Evolutionary conservation across 2,329 filamentous ascomycete species (phyloP).

Genomic region (Scedosporium aurantiacum): DNA sequence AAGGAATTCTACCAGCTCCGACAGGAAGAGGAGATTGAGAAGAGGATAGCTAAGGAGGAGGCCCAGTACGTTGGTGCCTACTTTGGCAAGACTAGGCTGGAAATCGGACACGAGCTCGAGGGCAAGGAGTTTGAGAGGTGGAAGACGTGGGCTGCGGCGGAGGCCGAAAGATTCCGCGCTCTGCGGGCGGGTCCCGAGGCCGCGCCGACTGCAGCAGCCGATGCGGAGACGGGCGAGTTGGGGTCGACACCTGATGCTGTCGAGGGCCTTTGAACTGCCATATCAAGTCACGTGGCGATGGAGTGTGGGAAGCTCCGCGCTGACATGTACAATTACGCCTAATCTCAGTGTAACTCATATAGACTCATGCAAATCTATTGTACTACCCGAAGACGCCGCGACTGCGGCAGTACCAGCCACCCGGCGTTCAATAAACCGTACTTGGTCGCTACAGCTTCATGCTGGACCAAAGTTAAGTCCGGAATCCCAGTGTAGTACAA

Average conservation of each 20-base stretch:
- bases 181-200: conserved; percentile 24
- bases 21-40: conserved; percentile 71
- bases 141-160: conserved; percentile 62
- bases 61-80: conserved; percentile 75
- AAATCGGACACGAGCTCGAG: conserved; percentile 75
- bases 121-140: conserved; percentile 70
- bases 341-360: conserved; percentile 2
- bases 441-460: conserved; percentile 47
- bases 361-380: conserved; percentile 2
- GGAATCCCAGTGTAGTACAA: conserved; percentile 53
- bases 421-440: conserved; percentile 24
- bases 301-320: not conserved
- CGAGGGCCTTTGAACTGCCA: not conserved
- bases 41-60: conserved; percentile 77
- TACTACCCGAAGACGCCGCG: not conserved
- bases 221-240: conserved; percentile 11
- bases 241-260: not conserved
- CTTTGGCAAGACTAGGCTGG: conserved; percentile 67
- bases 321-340: conserved; percentile 5
- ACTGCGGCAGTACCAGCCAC: conserved; percentile 2
- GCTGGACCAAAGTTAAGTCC: conserved; percentile 76
- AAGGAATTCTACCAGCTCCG: conserved; percentile 84
- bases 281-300: not conserved
- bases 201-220: conserved; percentile 14
- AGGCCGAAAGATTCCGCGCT: conserved; percentile 31